phyloP scores from a whole-genome alignment of 2,329 filamentous ascomycete genomes.

The Phoma herbarum region DNA sequence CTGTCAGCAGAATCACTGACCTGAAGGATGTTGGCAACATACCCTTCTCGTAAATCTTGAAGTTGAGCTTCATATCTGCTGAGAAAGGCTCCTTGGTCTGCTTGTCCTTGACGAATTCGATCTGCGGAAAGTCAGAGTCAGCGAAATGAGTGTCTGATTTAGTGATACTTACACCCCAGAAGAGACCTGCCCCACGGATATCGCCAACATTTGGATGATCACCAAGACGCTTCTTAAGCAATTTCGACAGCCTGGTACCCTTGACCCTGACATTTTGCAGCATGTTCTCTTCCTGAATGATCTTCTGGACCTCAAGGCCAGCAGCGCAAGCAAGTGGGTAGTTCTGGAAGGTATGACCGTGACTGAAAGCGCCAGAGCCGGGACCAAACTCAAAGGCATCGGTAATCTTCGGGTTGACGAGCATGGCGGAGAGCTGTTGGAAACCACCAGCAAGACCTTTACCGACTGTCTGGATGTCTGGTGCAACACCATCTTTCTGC shows the following conservation, averaged over 20 bases:
- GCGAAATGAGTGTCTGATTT: no score
- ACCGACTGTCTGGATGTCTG: conserved; percentile 72
- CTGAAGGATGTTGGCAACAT: background rate
- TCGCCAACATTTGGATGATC: conserved; percentile 64
- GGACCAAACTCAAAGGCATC: conserved; percentile 53
- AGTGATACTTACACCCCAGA: conserved; percentile 61
- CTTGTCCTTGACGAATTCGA: conserved; percentile 68
- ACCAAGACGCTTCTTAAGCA: conserved; percentile 56
- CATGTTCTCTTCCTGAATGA: conserved; percentile 66
- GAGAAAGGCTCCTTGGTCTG: conserved; percentile 63
- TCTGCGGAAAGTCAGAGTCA: conserved; percentile 41
- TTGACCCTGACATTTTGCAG: conserved; percentile 66
- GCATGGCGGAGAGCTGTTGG: conserved; percentile 67
- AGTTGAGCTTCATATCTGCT: conserved; percentile 55
- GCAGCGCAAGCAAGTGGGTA: conserved; percentile 68
- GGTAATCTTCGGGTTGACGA: conserved; percentile 63
- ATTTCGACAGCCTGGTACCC: conserved; percentile 59
- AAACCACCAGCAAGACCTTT: conserved; percentile 74
- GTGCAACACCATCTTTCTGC: conserved; percentile 65
- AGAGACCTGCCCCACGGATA: conserved; percentile 68
- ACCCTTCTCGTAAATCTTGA: conserved; percentile 62
- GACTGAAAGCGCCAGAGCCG: conserved; percentile 60
- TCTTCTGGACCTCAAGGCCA: conserved; percentile 68
- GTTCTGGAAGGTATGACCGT: conserved; percentile 71
- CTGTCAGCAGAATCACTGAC: conserved; percentile 7